Conservation (phyloP, 1,284 basidiomycete species). For the Mycena sp. region DNA sequence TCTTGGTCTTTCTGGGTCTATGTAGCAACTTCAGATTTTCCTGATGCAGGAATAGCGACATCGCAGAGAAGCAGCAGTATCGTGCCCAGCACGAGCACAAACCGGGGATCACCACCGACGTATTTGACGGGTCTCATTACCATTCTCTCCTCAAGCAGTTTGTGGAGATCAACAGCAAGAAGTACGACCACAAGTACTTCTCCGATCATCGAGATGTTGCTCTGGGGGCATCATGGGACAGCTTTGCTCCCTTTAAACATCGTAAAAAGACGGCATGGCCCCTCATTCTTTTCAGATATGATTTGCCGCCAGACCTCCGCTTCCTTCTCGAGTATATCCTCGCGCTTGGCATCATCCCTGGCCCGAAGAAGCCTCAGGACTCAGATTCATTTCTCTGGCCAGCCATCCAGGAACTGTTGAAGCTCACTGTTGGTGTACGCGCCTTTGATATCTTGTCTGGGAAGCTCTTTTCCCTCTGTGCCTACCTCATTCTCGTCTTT, state of each 20-base stretch:
- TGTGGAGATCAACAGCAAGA: constrained; percentile 31
- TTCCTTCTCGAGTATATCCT: no score
- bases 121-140: constrained; percentile 46
- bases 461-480: constrained; percentile 45
- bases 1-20: no score
- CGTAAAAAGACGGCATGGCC: no score
- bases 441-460: constrained; percentile 42
- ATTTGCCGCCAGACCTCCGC: no score
- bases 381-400: constrained; percentile 54
- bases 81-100: neutral
- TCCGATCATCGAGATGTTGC: constrained; percentile 42
- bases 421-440: constrained; percentile 45
- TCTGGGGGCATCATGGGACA: no score
- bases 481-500: constrained; percentile 50
- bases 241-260: no score
- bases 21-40: no score
- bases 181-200: constrained; percentile 37
- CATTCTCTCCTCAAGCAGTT: constrained; percentile 24
- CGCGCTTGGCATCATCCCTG: no score
- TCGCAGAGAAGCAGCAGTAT: no score
- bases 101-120: constrained; percentile 35
- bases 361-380: no score
- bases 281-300: no score
- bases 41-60: no score
- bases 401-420: constrained; percentile 47